phyloP scores from a whole-genome alignment of 1,139 yeast genomes.

The Taiozyma sp. region DNA sequence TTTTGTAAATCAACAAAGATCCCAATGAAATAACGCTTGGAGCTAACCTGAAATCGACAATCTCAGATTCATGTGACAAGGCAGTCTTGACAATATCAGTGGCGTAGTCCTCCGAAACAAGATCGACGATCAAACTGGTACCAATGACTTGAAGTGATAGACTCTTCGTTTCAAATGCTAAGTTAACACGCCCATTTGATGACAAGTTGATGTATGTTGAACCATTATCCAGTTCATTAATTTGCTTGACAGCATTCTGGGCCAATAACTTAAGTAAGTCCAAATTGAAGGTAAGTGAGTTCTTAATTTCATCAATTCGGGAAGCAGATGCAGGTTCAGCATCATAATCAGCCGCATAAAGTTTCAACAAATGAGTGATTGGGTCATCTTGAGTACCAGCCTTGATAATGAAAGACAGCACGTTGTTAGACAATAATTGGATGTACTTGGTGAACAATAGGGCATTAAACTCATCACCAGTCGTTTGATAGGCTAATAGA shows the following conservation, averaged over 20 bases:
- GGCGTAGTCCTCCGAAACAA: slow-evolving; percentile 13
- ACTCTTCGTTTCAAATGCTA: slow-evolving; percentile 39
- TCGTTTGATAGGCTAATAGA: slow-evolving; percentile 20
- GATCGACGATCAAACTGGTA: slow-evolving; percentile 30
- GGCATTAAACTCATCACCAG: slow-evolving; percentile 22
- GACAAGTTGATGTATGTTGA: slow-evolving; percentile 35
- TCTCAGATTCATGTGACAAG: slow-evolving; percentile 20
- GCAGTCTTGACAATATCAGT: slow-evolving; percentile 13
- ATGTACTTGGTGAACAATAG: slow-evolving; percentile 19
- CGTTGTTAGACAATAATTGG: slow-evolving; percentile 15
- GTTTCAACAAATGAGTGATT: slow-evolving; percentile 13
- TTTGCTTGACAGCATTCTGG: slow-evolving; percentile 27
- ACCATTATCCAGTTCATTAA: slow-evolving; percentile 37
- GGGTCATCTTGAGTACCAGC: slow-evolving; percentile 11
- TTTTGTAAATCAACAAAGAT: slow-evolving; percentile 46
- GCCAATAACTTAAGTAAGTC: slow-evolving; percentile 26
- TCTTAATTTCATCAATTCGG: slow-evolving; percentile 8
- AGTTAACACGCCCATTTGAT: slow-evolving; percentile 35
- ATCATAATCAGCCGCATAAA: slow-evolving; percentile 15
- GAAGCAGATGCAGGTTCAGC: slow-evolving; percentile 14
- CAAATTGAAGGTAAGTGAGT: slow-evolving; percentile 8
- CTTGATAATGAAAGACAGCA: slow-evolving; percentile 8
- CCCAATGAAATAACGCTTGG: slow-evolving; percentile 50
- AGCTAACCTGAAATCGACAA: slow-evolving; percentile 32
- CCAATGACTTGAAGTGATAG: slow-evolving; percentile 39